Base-by-base conservation (phyloP, 2,329 filamentous ascomycete genomes). In the Penicillium sp. region DNA sequence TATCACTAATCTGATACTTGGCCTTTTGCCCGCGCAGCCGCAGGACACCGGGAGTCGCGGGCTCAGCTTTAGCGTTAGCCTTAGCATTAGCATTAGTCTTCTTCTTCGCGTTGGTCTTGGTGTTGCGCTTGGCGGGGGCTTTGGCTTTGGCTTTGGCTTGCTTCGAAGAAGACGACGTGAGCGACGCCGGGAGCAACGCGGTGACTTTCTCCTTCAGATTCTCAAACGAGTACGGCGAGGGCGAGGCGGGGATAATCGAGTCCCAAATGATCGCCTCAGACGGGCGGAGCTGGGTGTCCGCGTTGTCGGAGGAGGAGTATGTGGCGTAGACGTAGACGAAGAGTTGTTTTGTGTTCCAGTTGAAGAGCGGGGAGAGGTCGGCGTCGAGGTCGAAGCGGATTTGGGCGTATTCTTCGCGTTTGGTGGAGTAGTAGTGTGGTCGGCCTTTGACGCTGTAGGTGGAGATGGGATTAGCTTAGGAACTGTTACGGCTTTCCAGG, bases 331-430 rank as follows among this genome's bases (percentile, higher is more conserved):
- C 88, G 81, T 96, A 99, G 76, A 97, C 88, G 79, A 98, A 99
- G 71, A 99, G 81, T 79, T 98, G 91, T 78, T 99, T 99, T 20
- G 96, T 99, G 83, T 99, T 99, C 95, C 94, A 99, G 73, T 91
- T 96, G 85, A 98, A 98, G 69, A 99, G 90, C 45, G 89, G 89
- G 61, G 88, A 90, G 61, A 99, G 86, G 79, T 99, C 94, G 83
- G 93, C 90, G 72, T 96, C 90, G 60, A 99, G 85, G 71, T 93
- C 91, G 83, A 99, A 99, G 75, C 89, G 90, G 74, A 99, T 89
- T 74, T 95, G 88, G 68, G 94, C 95, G 77, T 97, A 98, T 79
- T 99, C 95, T 79, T 98, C 93, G 78, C 90, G 91, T 77, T 95
- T 96, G 54, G 85, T 83, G 67, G 88, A 91, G 83, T 98, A 96